Evolutionary conservation across 2,329 filamentous ascomycete species (phyloP).

Genomic region (Reticulascus tulasneorum): DNA sequence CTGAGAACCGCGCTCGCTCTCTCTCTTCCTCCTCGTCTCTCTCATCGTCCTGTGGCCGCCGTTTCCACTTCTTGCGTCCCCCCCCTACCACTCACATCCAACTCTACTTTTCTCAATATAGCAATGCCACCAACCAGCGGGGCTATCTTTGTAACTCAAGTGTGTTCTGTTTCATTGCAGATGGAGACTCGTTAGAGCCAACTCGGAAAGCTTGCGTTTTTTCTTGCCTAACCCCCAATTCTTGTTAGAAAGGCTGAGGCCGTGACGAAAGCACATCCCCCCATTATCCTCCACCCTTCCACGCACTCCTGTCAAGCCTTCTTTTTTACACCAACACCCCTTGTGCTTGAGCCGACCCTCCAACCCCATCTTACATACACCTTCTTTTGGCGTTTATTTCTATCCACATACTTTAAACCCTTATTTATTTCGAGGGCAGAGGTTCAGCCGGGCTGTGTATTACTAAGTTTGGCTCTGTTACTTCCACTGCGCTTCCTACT

Average conservation of each 20-base stretch:
- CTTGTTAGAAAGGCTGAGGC: conserved; percentile 33
- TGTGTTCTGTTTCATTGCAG: conserved; percentile 32
- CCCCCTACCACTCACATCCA: conserved; percentile 15
- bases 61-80: conserved; percentile 21
- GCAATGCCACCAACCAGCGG: conserved; percentile 32
- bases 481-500: conserved; percentile 11
- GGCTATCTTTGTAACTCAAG: conserved; percentile 26
- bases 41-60: no score
- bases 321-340: conserved; percentile 15
- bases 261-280: conserved; percentile 7
- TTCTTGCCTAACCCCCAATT: conserved; percentile 20
- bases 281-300: conserved; percentile 9
- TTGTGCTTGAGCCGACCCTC: conserved; percentile 13
- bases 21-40: no score
- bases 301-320: conserved; percentile 11
- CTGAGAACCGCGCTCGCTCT: no score
- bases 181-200: conserved; percentile 25
- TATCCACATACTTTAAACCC: conserved; percentile 26
- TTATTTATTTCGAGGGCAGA: conserved; percentile 23
- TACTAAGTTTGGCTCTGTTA: conserved; percentile 38
- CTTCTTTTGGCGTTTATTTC: conserved; percentile 26
- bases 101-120: conserved; percentile 34
- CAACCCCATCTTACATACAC: conserved; percentile 15
- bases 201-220: conserved; percentile 22
- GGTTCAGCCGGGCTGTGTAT: conserved; percentile 42